Evolutionary conservation across 192 early-diverging fungal species (phyloP), one percentile per base, ranked within the genome.

Genomic region (Gigaspora rosea): DNA sequence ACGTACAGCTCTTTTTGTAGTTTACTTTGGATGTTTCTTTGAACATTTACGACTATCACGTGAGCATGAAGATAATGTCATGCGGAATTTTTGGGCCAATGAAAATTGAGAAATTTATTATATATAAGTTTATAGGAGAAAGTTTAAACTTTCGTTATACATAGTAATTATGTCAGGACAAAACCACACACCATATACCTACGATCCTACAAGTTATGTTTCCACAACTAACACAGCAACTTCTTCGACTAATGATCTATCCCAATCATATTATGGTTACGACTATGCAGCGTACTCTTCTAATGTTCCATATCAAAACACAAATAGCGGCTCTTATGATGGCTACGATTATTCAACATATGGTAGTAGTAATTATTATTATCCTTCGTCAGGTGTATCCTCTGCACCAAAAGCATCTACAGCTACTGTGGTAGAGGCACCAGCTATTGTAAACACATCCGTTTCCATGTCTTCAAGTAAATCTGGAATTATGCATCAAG

Each of bases 401-500:
- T 16, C 52, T 16, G n/a, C 70, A 54, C 16, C 70, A 54, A 50
- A 48, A 46, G 15, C 70, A 18, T 46, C 68, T 22, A 70, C 70
- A 35, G 50, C 70, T 13, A 36, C 70, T 71, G 70, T 71, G 51
- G 70, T 71, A 33, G 70, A 71, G 13, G 70, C 70, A 35, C 70
- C 70, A 41, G 27, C 70, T 35, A 71, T 71, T 20, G 51, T 71
- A 32, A 71, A 71, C 35, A 13, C 49, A 27, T 27, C 27, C 33
- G n/a, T 18, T 36, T 54, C 50, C 33, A 35, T 56, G 27, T 71
- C 70, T 27, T 71, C 70, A 22, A 35, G 27, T 3, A 71, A 66
- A 66, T 66, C 64, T 47, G 64, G 32, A 46, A 66, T 18, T 66
- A 33, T 41, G 15, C 64, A 35, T 35, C 32, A 66, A 36, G 64